phyloP scores from a whole-genome alignment of 305 asterid genomes.

The Ajuga reptans region DNA sequence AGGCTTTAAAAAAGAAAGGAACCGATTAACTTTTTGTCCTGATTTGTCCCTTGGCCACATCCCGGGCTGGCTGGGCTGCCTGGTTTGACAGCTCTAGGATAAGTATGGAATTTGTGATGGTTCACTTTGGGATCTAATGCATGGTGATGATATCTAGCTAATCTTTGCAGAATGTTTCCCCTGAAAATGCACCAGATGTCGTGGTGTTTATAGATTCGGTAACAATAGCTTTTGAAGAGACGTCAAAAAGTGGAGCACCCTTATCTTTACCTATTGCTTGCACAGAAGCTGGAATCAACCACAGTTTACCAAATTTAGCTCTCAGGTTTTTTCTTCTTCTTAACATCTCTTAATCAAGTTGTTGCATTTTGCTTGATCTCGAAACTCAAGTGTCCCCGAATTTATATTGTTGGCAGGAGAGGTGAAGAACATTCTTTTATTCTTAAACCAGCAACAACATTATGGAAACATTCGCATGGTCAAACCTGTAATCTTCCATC shows the following conservation, averaged over 20 bases:
- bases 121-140: background rate
- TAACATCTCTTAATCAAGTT: constrained; percentile 1
- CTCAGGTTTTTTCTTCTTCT: constrained; percentile 58
- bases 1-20: too few relatives aligned
- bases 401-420: constrained; percentile 54
- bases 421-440: constrained; percentile 97
- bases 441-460: constrained; percentile 64
- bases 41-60: background rate
- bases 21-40: background rate
- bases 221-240: constrained; percentile 72
- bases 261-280: constrained; percentile 62
- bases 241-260: constrained; percentile 62
- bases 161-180: constrained; percentile 72
- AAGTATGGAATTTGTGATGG: background rate
- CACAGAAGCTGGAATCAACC: constrained; percentile 73
- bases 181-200: constrained; percentile 60
- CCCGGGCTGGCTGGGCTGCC: background rate
- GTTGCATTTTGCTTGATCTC: constrained; percentile 13
- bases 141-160: constrained; percentile 1
- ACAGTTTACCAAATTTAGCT: constrained; percentile 72
- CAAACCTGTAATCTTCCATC: constrained; percentile 25
- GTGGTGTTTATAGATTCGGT: constrained; percentile 76
- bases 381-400: background rate
- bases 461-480: constrained; percentile 43
- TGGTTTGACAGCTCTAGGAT: background rate